These are phyloP conservation scores for Citrullus colocynthis DNA, from an alignment of 306 rosid species.

Conservation along the genomic window DNA sequence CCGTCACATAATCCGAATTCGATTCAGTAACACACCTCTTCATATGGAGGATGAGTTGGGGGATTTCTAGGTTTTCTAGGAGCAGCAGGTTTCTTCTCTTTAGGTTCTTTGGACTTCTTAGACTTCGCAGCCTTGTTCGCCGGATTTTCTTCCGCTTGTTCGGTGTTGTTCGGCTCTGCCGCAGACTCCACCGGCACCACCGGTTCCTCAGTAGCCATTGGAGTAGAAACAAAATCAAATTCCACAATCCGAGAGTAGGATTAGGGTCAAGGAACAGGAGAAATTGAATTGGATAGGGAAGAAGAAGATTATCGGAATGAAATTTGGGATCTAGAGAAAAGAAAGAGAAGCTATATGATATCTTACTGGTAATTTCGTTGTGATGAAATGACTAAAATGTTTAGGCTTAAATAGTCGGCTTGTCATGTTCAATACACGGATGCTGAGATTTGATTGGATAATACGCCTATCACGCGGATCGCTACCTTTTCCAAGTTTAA, in stretches of 20 bases:
- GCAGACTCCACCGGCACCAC: conserved; percentile 18
- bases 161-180: conserved; percentile 14
- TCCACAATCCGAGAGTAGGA: neutral
- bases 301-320: neutral
- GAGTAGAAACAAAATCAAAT: neutral
- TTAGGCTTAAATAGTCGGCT: conserved; percentile 50
- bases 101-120: conserved; percentile 37
- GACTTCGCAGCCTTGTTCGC: conserved; percentile 25
- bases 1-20: neutral
- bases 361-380: conserved; percentile 27
- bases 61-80: conserved; percentile 33
- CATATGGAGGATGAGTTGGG: conserved; percentile 55
- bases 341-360: neutral
- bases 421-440: conserved; percentile 20
- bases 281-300: neutral
- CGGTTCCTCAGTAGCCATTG: conserved; percentile 60
- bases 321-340: conserved; percentile 10
- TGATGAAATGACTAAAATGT: conserved; percentile 26
- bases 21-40: conserved; percentile 34
- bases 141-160: conserved; percentile 26
- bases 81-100: conserved; percentile 33
- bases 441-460: conserved; percentile 42
- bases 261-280: neutral
- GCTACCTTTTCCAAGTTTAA: conserved; percentile 23
- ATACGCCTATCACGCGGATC: conserved; percentile 41